These are phyloP conservation scores for Barbarea vulgaris DNA, from an alignment of 345 rosid species.

Conservation along the genomic window DNA sequence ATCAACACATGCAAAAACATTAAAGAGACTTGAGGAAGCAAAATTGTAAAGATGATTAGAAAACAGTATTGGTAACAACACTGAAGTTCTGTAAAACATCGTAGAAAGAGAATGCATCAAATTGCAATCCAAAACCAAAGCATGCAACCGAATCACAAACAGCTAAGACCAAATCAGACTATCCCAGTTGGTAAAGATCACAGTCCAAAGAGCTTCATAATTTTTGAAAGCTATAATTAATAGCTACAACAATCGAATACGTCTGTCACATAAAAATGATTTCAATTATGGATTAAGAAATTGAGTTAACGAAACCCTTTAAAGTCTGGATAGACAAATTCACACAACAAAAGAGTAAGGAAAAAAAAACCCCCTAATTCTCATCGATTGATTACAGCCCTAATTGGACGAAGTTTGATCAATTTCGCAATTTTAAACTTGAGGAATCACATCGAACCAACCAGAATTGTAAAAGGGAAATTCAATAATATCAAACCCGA, in stretches of 20 bases:
- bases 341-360: background rate
- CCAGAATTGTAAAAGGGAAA: background rate
- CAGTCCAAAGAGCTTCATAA: background rate
- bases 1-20: background rate
- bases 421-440: background rate
- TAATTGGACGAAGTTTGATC: background rate
- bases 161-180: background rate
- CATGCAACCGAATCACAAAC: background rate
- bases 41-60: background rate
- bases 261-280: slow-evolving; percentile 1
- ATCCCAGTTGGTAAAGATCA: slow-evolving; percentile 3
- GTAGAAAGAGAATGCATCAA: slow-evolving; percentile 3
- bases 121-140: background rate
- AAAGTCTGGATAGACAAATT: background rate
- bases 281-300: background rate
- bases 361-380: background rate
- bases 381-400: background rate
- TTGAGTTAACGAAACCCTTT: background rate
- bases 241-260: background rate
- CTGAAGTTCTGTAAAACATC: background rate
- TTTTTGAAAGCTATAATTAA: background rate
- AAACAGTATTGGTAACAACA: background rate
- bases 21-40: background rate
- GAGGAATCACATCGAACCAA: slow-evolving; percentile 4
- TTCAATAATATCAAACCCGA: background rate